Base-by-base conservation (phyloP, 495 filamentous ascomycete genomes). In the Hapsidospora chrysogenum region DNA sequence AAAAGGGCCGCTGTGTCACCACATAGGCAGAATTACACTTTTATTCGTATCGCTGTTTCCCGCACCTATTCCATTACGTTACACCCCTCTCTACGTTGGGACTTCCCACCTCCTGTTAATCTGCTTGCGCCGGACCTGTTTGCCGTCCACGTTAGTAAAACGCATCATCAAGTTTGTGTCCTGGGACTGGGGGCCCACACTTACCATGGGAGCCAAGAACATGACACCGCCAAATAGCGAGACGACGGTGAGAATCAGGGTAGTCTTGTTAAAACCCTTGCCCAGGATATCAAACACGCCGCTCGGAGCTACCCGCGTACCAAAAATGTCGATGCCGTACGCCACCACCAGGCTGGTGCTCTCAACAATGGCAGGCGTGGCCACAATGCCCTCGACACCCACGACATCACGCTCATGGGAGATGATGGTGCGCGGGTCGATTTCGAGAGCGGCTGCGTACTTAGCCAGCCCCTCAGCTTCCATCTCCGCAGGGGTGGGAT, bases 311-410 rank as follows among this genome's bases (percentile, higher is more conserved):
- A 89, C 74, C 10, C 85, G 62, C 3, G 86, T 85, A 4, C 81
- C 85, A 45, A 84, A 99, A 21, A 96, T 55, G 50, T 99, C 89
- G 0, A 78, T 45, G 2, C 92, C 92, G 51, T 79, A 95, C 3
- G 85, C 87, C 46, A 96, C 74, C 18, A 99, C 70, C 29, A 99
- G 53, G 46, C 80, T 85, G 9, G 89, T 95, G 54, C 85, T 94
- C 57, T 99, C 89, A n/a, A 99, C 64, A 1, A 78, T 45, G 0
- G 82, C 76, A 0, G 87, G 84, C 11, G 60, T 64, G 0, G 82
- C 75, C 9, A 86, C 66, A 13, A 94, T 64, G 26, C 70, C 60
- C 35, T 69, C 64, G 27, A 94, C 68, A 1, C 84, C 85, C 2
- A 82, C 40, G 3, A 95, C 71, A 40, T 93, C 81, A 4, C 84